phyloP scores from a whole-genome alignment of 805 yeast species.

The Zygoascus biomembranicola region DNA sequence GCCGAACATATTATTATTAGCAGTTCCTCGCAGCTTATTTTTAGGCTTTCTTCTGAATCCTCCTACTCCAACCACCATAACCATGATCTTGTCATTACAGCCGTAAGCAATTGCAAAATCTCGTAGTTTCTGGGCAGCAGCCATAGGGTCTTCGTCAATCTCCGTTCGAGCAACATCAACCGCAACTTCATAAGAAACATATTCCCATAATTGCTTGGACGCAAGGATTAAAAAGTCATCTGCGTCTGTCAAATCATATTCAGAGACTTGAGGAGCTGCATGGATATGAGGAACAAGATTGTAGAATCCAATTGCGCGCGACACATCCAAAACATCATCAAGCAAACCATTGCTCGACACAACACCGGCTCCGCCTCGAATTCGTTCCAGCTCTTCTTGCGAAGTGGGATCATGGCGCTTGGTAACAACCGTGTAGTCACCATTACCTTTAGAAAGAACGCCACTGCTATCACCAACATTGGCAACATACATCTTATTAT shows the following conservation, averaged over 20 bases:
- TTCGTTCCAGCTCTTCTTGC: constrained; percentile 56
- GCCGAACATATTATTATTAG: constrained; percentile 3
- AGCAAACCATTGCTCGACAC: constrained; percentile 78
- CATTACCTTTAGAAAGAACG: constrained; percentile 67
- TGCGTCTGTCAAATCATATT: constrained; percentile 49
- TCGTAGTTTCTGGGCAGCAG: constrained; percentile 86
- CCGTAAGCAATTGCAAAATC: constrained; percentile 95
- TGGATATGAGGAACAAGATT: constrained; percentile 80
- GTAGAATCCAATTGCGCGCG: constrained; percentile 89
- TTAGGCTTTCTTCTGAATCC: constrained; percentile 11
- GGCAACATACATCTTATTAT: constrained; percentile 64
- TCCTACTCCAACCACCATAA: constrained; percentile 63
- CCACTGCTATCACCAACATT: constrained; percentile 89
- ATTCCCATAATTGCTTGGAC: constrained; percentile 78
- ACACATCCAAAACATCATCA: constrained; percentile 74
- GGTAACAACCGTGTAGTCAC: constrained; percentile 67
- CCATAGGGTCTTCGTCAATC: constrained; percentile 58
- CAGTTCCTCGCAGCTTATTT: constrained; percentile 4
- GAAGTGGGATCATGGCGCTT: constrained; percentile 78
- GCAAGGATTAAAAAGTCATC: constrained; percentile 84
- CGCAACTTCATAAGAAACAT: constrained; percentile 71
- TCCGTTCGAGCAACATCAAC: constrained; percentile 84
- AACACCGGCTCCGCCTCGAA: constrained; percentile 85
- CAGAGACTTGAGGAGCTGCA: constrained; percentile 75
- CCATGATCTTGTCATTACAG: constrained; percentile 67